Conservation (phyloP, 352 stramenopile species). For the Phytophthora pistaciae region DNA sequence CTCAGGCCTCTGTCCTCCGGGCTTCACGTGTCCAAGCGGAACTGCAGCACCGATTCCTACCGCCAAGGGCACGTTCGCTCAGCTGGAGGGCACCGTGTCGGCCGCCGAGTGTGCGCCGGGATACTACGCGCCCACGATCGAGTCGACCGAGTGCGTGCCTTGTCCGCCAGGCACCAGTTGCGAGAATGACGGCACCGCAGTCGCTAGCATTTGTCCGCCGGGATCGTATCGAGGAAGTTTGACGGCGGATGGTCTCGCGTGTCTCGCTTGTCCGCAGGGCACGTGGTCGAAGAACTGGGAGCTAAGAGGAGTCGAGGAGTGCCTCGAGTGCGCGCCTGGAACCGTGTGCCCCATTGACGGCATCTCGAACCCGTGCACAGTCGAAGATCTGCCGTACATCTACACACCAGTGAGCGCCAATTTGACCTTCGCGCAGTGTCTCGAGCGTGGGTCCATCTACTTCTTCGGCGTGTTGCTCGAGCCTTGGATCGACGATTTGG, state of each 20-base stretch:
- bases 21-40: slow-evolving; percentile 95
- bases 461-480: slow-evolving; percentile 96
- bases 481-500: slow-evolving; percentile 95
- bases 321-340: slow-evolving; percentile 92
- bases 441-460: slow-evolving; percentile 83
- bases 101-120: slow-evolving; percentile 94
- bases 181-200: slow-evolving; percentile 89
- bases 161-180: slow-evolving; percentile 94
- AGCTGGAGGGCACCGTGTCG: slow-evolving; percentile 92
- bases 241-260: slow-evolving; percentile 90
- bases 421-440: slow-evolving; percentile 90
- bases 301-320: slow-evolving; percentile 94
- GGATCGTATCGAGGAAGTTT: slow-evolving; percentile 94
- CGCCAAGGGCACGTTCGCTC: slow-evolving; percentile 91
- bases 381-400: slow-evolving; percentile 93
- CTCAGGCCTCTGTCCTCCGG: slow-evolving; percentile 93
- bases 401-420: slow-evolving; percentile 89
- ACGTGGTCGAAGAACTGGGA: slow-evolving; percentile 99
- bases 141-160: slow-evolving; percentile 93
- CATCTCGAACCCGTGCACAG: slow-evolving; percentile 95
- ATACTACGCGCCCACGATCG: slow-evolving; percentile 97
- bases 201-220: slow-evolving; percentile 92
- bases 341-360: slow-evolving; percentile 95
- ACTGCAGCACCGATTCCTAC: slow-evolving; percentile 95
- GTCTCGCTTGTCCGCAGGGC: slow-evolving; percentile 92